Evolutionary conservation across 2,329 filamentous ascomycete species (phyloP).

Genomic region (Curvularia verruculosa): DNA sequence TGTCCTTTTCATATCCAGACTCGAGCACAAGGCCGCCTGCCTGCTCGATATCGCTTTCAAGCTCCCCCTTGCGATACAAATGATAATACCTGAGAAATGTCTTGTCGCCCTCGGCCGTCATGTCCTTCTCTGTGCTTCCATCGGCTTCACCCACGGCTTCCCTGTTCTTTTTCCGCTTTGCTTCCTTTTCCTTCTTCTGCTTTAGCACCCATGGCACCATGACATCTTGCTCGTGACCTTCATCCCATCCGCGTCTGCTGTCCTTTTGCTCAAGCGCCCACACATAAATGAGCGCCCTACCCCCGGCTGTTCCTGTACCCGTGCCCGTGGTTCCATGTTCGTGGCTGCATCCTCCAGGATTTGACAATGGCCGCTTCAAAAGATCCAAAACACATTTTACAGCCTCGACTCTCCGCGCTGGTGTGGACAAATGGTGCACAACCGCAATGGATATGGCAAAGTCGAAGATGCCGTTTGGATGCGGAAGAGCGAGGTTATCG

Average conservation of each 20-base stretch:
- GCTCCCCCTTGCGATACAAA: conserved; percentile 82
- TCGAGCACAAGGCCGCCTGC: conserved; percentile 79
- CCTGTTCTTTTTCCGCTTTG: conserved; percentile 23
- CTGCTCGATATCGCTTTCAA: conserved; percentile 76
- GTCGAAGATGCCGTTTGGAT: conserved; percentile 70
- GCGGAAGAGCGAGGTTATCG: conserved; percentile 83
- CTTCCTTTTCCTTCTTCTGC: conserved; percentile 45
- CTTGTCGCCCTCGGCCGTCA: conserved; percentile 47
- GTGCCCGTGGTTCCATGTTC: background rate
- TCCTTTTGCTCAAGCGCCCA: conserved; percentile 93
- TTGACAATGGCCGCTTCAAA: conserved; percentile 50
- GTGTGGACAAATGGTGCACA: conserved; percentile 88
- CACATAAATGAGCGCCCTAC: conserved; percentile 82
- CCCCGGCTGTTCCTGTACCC: background rate
- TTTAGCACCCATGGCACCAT: conserved; percentile 93
- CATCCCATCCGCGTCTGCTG: conserved; percentile 88
- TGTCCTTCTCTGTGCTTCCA: conserved; percentile 21
- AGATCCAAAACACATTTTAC: conserved; percentile 73
- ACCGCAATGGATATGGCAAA: conserved; percentile 96
- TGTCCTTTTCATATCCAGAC: conserved; percentile 93
- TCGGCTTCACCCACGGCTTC: background rate
- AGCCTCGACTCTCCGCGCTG: conserved; percentile 72
- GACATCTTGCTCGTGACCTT: conserved; percentile 82
- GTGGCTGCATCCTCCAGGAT: conserved; percentile 1
- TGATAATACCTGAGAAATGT: conserved; percentile 94